A percentile compares a stretch with the other conserved stretches of the same genome.
These are phyloP conservation scores for Pezicula rhizophila DNA, from an alignment of 2,329 filamentous ascomycete species.

Conservation along the genomic window DNA sequence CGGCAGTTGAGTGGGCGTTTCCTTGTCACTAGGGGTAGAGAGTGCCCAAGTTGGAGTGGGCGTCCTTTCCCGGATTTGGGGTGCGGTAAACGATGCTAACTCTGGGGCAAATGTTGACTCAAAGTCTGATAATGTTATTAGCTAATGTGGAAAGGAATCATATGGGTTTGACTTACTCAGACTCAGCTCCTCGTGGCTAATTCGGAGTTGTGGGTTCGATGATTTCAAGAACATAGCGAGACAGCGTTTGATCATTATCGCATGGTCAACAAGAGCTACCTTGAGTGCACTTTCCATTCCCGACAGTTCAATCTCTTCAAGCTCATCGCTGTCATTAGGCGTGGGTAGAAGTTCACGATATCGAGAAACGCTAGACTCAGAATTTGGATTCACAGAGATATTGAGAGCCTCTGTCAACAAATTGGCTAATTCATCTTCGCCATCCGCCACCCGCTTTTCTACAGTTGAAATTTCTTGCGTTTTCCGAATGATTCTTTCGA, in stretches of 20 bases:
- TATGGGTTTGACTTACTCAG: constrained; percentile 47
- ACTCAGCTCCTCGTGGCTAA: constrained; percentile 53
- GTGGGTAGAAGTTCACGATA: constrained; percentile 70
- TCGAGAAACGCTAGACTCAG: constrained; percentile 69
- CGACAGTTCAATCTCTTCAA: constrained; percentile 43
- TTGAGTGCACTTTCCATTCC: constrained; percentile 73
- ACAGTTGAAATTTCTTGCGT: constrained; percentile 75
- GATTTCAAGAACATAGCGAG: constrained; percentile 59
- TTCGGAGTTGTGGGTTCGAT: constrained; percentile 51
- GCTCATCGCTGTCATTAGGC: constrained; percentile 32
- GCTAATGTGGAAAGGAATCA: neutral
- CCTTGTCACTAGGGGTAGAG: constrained; percentile 8
- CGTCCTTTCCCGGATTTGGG: constrained; percentile 35
- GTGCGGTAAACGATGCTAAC: constrained; percentile 54
- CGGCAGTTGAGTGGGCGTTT: neutral
- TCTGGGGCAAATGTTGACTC: constrained; percentile 59
- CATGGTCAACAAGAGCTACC: constrained; percentile 83
- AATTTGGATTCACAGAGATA: constrained; percentile 67
- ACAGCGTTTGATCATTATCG: constrained; percentile 79
- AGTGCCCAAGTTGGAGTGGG: constrained; percentile 30
- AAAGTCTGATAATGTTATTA: constrained; percentile 40
- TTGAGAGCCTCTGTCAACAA: constrained; percentile 70
- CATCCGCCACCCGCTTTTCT: constrained; percentile 67
- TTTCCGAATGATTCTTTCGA: constrained; percentile 87
- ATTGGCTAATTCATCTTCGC: constrained; percentile 63